Evolutionary conservation across 257 asterid genomes (phyloP), one percentile per base, ranked within the genome.

Genomic region (Solanum chmielewskii): DNA sequence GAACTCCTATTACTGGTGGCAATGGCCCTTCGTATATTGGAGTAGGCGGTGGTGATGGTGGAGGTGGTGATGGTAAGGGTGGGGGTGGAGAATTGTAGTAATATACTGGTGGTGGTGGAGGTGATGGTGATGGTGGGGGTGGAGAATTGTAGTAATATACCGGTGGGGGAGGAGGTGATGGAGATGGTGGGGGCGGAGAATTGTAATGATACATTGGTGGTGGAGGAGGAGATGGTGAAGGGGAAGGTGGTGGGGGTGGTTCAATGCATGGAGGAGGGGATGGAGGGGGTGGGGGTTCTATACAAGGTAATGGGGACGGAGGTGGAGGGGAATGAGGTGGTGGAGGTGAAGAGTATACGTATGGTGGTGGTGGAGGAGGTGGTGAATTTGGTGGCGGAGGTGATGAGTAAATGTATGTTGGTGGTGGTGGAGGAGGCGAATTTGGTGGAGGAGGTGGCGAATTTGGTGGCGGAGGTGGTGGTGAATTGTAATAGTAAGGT

Each of bases 21-120:
- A 95, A 85, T 60, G 98, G 98, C 71, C 98, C 98, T 91, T 93
- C 94, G 66, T 93, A 95, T 69, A 91, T 90, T 11, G 90, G 47
- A 83, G 91, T 74, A 4, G 78, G 87, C 0, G 76, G 25, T n/a
- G 86, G 81, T 2, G 82, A 35, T 23, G 70, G 35, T 33, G 92
- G 87, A 4, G 90, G 86, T 1, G 91, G 84, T 1, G 35, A 87
- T 2, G 91, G 90, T 1, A 88, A 88, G 27, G 90, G 91, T 2
- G 89, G 84, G 4, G 91, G 87, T 12, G 92, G 91, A 14, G 90
- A 68, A 23, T 75, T 27, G 62, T 75, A 62, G 35, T 87, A 85
- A 29, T 76, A 42, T 13, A 76, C 73, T 0, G 77, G 81, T 4
- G 82, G 83, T 2, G 91, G 88, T 13, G 90, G 87, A 2, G 91